Conservation (phyloP, 1,139 yeast species). For the Yamadazyma diddensiae region DNA sequence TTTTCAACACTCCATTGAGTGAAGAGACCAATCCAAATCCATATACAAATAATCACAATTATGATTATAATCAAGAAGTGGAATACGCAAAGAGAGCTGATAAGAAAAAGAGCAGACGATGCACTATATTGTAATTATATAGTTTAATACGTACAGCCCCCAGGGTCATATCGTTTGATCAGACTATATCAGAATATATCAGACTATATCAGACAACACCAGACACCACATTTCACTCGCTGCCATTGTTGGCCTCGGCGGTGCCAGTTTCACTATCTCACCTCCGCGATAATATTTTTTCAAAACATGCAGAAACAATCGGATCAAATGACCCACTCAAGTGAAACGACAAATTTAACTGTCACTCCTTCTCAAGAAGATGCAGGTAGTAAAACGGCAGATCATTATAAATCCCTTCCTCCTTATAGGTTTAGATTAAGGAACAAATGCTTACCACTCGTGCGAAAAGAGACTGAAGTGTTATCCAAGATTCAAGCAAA, state of each 20-base stretch:
- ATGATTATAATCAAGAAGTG: slow-evolving; percentile 40
- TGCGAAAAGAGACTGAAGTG: slow-evolving; percentile 65
- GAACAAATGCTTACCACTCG: slow-evolving; percentile 50
- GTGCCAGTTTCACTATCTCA: no score
- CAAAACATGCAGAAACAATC: no score
- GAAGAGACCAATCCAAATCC: slow-evolving; percentile 34
- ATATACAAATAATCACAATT: slow-evolving; percentile 20
- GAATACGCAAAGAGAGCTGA: slow-evolving; percentile 36
- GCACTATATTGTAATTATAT: slow-evolving; percentile 34
- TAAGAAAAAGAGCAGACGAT: slow-evolving; percentile 25
- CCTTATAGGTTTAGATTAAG: slow-evolving; percentile 61
- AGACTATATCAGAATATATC: no score
- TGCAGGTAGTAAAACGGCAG: slow-evolving; percentile 70
- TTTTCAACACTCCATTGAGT: slow-evolving; percentile 38
- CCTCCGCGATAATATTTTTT: no score
- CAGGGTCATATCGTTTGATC: no score
- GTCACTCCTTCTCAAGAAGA: slow-evolving; percentile 28
- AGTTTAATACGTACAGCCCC: no score
- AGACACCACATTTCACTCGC: no score
- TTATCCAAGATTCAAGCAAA: slow-evolving; percentile 56
- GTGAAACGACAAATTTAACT: neutral
- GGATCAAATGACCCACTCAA: slow-evolving; percentile 1
- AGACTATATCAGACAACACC: no score
- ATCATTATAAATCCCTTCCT: slow-evolving; percentile 62
- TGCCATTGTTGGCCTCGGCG: no score